Conservation (phyloP, 2,329 filamentous ascomycete species). For the Anisogramma anomala region DNA sequence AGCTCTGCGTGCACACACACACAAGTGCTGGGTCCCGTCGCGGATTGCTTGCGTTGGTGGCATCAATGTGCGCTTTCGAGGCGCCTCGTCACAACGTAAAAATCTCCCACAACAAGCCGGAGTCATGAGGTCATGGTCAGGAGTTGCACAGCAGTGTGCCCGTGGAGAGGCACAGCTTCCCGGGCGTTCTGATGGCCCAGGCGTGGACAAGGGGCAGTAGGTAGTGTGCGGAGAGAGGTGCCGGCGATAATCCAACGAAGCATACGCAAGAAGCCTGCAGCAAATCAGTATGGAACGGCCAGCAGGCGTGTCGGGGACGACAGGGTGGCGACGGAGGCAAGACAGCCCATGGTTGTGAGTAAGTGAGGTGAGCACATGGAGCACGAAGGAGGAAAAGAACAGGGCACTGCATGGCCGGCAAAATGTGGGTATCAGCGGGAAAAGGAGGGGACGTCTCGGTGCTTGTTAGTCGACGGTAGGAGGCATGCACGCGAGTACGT, state of each 20-base stretch:
- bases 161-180: neutral
- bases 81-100: neutral
- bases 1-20: neutral
- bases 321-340: neutral
- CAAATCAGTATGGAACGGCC: neutral
- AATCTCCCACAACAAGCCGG: neutral
- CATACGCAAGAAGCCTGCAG: too few species aligned
- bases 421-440: slow-evolving; percentile 8
- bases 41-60: neutral
- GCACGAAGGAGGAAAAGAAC: slow-evolving; percentile 4
- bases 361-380: neutral
- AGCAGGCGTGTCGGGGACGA: slow-evolving; percentile 1
- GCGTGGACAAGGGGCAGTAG: too few species aligned
- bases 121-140: slow-evolving; percentile 8
- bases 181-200: neutral
- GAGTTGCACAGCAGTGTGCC: neutral
- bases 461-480: too few species aligned
- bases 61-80: slow-evolving; percentile 5
- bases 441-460: too few species aligned
- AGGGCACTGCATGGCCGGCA: slow-evolving; percentile 5
- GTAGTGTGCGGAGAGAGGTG: too few species aligned
- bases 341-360: neutral
- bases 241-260: too few species aligned
- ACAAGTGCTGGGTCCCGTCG: neutral
- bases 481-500: too few species aligned